Conservation (phyloP, 2,329 filamentous ascomycete species). For the Colletotrichum tropicicola region DNA sequence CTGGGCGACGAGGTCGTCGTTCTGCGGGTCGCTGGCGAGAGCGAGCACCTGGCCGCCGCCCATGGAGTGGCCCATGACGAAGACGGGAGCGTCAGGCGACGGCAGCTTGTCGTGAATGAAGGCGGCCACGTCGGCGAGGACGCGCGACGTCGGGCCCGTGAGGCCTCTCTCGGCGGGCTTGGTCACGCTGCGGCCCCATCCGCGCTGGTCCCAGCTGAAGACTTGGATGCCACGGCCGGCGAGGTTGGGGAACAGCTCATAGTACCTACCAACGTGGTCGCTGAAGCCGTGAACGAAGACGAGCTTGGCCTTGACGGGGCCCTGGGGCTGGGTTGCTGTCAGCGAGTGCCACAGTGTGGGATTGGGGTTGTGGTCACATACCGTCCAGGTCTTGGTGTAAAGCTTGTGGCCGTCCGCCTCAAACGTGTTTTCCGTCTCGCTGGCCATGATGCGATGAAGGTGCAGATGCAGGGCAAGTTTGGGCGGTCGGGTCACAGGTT, state of each 20-base stretch:
- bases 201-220: constrained; percentile 84
- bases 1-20: constrained; percentile 63
- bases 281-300: constrained; percentile 91
- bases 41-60: constrained; percentile 82
- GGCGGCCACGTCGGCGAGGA: constrained; percentile 81
- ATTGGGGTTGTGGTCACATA: constrained; percentile 38
- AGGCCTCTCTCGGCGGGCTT: constrained; percentile 71
- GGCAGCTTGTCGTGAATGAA: constrained; percentile 73
- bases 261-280: constrained; percentile 84
- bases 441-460: constrained; percentile 42
- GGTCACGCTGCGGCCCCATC: constrained; percentile 82
- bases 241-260: constrained; percentile 76
- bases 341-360: background rate
- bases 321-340: constrained; percentile 55
- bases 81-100: constrained; percentile 65
- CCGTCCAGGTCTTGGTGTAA: constrained; percentile 68
- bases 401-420: constrained; percentile 54
- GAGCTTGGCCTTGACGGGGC: constrained; percentile 72
- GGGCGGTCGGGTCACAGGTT: background rate
- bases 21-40: constrained; percentile 58
- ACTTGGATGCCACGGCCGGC: constrained; percentile 78
- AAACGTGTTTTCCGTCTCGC: constrained; percentile 60
- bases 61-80: constrained; percentile 92
- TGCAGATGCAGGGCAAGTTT: background rate
- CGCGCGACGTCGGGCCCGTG: constrained; percentile 76